phyloP scores from a whole-genome alignment of 2,329 filamentous ascomycete species.

The Myrmaecium sp. region DNA sequence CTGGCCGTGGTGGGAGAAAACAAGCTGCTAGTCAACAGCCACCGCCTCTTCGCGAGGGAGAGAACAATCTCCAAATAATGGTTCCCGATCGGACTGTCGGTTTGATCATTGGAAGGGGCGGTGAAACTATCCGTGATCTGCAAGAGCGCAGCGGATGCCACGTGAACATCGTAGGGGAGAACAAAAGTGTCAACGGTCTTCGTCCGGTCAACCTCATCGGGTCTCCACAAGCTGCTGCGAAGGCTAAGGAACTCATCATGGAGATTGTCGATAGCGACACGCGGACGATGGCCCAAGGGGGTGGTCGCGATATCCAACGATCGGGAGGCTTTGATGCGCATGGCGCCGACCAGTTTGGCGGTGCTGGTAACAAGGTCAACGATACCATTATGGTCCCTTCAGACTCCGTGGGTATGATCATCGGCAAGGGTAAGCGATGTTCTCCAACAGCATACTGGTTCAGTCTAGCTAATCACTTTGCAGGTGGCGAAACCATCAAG shows the following conservation, averaged over 20 bases:
- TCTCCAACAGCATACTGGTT: background rate
- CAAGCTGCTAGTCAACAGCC: conserved; percentile 10
- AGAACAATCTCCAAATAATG: conserved; percentile 84
- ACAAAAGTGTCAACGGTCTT: conserved; percentile 79
- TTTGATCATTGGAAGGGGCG: conserved; percentile 82
- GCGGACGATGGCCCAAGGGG: conserved; percentile 20
- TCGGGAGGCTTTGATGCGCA: conserved; percentile 16
- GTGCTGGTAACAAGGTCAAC: conserved; percentile 45
- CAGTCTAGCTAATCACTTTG: conserved; percentile 7
- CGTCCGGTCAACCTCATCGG: conserved; percentile 85
- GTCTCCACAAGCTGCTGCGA: conserved; percentile 52
- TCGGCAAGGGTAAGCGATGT: conserved; percentile 52
- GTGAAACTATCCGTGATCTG: conserved; percentile 81
- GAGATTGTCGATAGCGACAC: conserved; percentile 90
- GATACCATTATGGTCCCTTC: conserved; percentile 76
- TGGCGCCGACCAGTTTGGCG: conserved; percentile 9
- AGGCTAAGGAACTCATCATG: conserved; percentile 75
- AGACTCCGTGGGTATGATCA: conserved; percentile 90
- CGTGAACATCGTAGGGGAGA: conserved; percentile 87
- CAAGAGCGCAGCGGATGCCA: conserved; percentile 89
- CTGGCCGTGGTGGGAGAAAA: conserved; percentile 13
- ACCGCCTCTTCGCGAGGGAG: conserved; percentile 52
- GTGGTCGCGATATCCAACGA: conserved; percentile 21
- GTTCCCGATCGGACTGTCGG: conserved; percentile 86
- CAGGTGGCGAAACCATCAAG: conserved; percentile 75